Evolutionary conservation across 2,329 filamentous ascomycete species (phyloP), one percentile per base, ranked within the genome.

Genomic region (Penicillium sp.): DNA sequence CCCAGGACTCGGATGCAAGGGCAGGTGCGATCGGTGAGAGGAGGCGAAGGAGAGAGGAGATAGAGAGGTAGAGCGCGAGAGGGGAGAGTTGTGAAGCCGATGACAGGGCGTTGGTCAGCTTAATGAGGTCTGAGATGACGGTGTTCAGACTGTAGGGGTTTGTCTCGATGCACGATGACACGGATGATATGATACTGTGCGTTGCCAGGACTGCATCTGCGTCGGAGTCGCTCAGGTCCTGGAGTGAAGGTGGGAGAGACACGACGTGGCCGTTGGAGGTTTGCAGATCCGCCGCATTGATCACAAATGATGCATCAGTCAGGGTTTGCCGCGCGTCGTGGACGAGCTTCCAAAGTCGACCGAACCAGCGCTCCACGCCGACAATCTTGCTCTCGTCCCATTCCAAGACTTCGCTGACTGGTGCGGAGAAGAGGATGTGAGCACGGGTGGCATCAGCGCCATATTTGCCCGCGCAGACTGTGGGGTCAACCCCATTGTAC

Each of bases 391-490:
- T 80, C 71, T 92, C 91, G 57, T 96, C 92, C 92, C 93, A 97
- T 74, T 95, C 91, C 1, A 97, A 83, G 1, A 95, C 85, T 59
- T 96, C 92, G 45, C 83, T 87, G 14, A 96, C 90, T 0, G 93
- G 92, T 0, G 93, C 93, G 69, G 93, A 90, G 80, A 97, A 96
- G 6, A 97, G 83, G 73, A 97, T 91, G 73, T 97, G 93, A 4
- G 92, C 92, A 58, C 93, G 83, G 2, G 91, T 93, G 6, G 91
- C 88, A 74, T 97, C 93, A 1, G 92, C 91, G 25, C 93, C 93
- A 68, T 95, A 89, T 66, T 85, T 87, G 7, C 82, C 79, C 59
- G 95, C 91, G 65, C 89, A 90, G 0, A 80, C 81, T 0, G 85
- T 87, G 0, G 93, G 93, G 71, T 96, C 92, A 6, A 96, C 91